phyloP scores from a whole-genome alignment of 1,139 yeast species.

The Taphrina communis region DNA sequence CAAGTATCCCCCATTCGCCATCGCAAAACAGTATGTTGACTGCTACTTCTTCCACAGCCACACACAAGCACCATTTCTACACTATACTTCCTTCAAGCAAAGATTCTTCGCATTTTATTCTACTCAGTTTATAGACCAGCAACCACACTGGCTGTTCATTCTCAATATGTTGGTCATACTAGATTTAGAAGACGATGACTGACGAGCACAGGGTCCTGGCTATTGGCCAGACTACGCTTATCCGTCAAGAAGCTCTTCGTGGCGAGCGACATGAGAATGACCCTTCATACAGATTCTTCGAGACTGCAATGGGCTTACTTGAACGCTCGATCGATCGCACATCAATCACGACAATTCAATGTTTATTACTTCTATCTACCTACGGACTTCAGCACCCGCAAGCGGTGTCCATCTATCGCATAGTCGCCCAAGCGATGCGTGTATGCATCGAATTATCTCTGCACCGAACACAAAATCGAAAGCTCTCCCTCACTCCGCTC shows the following conservation, averaged over 20 bases:
- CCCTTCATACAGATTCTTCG: slow-evolving; percentile 23
- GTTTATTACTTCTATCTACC: slow-evolving; percentile 21
- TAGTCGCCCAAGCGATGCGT: slow-evolving; percentile 37
- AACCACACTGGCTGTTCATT: slow-evolving; percentile 31
- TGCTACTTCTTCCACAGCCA: slow-evolving; percentile 34
- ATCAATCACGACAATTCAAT: slow-evolving; percentile 33
- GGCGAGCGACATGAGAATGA: slow-evolving; percentile 16
- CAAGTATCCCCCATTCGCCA: slow-evolving; percentile 25
- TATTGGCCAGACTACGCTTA: slow-evolving; percentile 35
- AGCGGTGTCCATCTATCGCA: slow-evolving; percentile 30
- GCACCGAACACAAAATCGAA: slow-evolving; percentile 35
- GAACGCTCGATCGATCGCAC: slow-evolving; percentile 30
- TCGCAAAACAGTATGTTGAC: slow-evolving; percentile 24
- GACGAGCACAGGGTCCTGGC: slow-evolving; percentile 26
- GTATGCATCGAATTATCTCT: slow-evolving; percentile 36
- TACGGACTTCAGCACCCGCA: slow-evolving; percentile 39
- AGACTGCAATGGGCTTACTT: slow-evolving; percentile 33
- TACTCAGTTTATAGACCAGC: slow-evolving; percentile 20
- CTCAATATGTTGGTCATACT: slow-evolving; percentile 15
- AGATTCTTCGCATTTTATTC: slow-evolving; percentile 32
- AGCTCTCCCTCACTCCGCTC: slow-evolving; percentile 30
- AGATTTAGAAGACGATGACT: neutral
- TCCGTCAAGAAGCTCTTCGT: slow-evolving; percentile 28
- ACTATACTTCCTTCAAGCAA: slow-evolving; percentile 26
- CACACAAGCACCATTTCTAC: slow-evolving; percentile 37